Percentiles rank a stretch among this genome's conserved stretches.
These are phyloP conservation scores for Quercus berberidifolia DNA, from an alignment of 306 rosid genomes.

Conservation along the genomic window DNA sequence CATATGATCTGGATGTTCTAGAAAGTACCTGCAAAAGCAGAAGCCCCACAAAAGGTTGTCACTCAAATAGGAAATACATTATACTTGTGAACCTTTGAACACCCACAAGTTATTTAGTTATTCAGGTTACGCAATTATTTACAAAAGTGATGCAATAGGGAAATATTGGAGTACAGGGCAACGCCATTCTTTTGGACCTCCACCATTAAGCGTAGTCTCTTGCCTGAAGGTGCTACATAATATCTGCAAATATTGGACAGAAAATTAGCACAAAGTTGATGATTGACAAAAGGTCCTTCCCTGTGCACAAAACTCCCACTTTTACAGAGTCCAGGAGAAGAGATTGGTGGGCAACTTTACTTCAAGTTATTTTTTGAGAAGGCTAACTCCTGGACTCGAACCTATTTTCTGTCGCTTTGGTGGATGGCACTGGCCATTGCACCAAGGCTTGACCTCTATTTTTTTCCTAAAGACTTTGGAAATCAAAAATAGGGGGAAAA, in stretches of 20 bases:
- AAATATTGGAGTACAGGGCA: constrained; percentile 14
- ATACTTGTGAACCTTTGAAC: background rate
- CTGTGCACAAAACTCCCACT: too few relatives aligned
- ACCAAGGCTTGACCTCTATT: background rate
- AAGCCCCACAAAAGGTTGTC: constrained; percentile 17
- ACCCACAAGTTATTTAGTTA: background rate
- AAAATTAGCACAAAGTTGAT: constrained; percentile 12
- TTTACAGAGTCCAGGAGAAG: too few relatives aligned
- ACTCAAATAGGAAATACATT: constrained; percentile 6
- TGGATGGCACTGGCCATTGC: too few relatives aligned
- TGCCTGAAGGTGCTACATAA: constrained; percentile 81
- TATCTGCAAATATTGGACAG: constrained; percentile 52
- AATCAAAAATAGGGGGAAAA: background rate
- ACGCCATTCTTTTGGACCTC: constrained; percentile 74
- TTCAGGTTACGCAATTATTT: too few relatives aligned
- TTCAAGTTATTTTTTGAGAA: too few relatives aligned
- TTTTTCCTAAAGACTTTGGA: constrained; percentile 10
- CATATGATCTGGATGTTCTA: constrained; percentile 67
- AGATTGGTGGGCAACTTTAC: too few relatives aligned
- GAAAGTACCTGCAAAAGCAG: constrained; percentile 50
- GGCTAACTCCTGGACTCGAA: too few relatives aligned
- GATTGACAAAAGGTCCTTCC: background rate
- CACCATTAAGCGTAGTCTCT: constrained; percentile 81
- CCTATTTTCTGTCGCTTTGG: too few relatives aligned
- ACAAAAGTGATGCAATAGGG: background rate